Evolutionary conservation across 192 early-diverging fungal genomes (phyloP), one percentile per base, ranked within the genome.

Genomic region (Backusella westeae): DNA sequence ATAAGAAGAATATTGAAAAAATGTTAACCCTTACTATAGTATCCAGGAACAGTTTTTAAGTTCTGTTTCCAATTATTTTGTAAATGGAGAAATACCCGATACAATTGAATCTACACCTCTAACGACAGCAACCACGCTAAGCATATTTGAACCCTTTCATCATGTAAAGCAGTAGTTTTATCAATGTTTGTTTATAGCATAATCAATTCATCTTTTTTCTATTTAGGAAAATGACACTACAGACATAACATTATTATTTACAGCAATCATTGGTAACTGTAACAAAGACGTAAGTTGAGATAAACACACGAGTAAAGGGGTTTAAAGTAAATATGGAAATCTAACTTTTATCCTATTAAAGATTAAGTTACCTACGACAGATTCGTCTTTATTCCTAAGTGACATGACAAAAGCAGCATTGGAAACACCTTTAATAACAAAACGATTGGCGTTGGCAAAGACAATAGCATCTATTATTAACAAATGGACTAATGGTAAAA

Each of bases 401-500:
- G 35, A 34, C 6, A 38, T 77, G 35, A 71, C 72, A 29, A 46
- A 67, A 36, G n/a, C 44, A 6, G 19, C 63, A 1, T 29, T 65
- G 42, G 49, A 70, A n/a, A 44, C 70, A 38, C 21, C 53, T 17
- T 36, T 39, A 35, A 19, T 19, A 14, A 23, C 49, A 42, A 72
- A 56, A 49, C 53, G 72, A 34, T 15, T 67, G 26, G 56, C 77
- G 6, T 19, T 78, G 15, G 32, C 44, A 38, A 73, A 72, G 7
- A n/a, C 32, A 21, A 23, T 67, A 26, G 77, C 77, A 9, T 19
- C 63, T 17, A 78, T 78, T 53, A 49, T 73, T 0, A 81, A 81
- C 34, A 76, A 81, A 42, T 81, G 80, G 75, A 23, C 63, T 17
- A 36, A 74, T 35, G 72, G 80, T 81, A 74, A 77, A 6, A 41